Evolutionary conservation across 495 filamentous ascomycete genomes (phyloP).

Genomic region (Xylaria castorea): DNA sequence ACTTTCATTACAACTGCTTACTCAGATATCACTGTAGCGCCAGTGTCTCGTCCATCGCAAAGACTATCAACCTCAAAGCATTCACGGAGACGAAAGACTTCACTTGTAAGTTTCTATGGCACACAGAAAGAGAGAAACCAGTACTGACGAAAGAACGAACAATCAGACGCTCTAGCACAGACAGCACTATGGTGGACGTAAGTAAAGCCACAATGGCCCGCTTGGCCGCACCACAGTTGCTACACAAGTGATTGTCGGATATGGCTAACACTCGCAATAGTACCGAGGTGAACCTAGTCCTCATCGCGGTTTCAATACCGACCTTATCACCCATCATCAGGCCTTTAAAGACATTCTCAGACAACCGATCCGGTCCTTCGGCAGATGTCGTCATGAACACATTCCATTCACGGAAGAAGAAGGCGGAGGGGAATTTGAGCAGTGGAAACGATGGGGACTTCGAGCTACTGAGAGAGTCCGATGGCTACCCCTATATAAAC

Average conservation of each 20-base stretch:
- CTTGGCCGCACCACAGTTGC: background rate
- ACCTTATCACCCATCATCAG: constrained; percentile 4
- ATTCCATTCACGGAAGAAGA: constrained; percentile 13
- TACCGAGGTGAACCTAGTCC: background rate
- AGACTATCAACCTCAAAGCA: background rate
- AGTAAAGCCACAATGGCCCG: background rate
- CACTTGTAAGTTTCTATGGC: background rate
- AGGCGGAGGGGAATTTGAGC: background rate
- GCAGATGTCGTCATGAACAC: constrained; percentile 1
- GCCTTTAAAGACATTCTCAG: background rate
- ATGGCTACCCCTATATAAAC: background rate
- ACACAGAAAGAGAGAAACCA: background rate
- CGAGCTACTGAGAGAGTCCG: background rate
- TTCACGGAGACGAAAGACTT: constrained; percentile 3
- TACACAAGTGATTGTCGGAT: background rate
- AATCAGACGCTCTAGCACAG: constrained; percentile 3
- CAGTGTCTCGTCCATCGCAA: background rate
- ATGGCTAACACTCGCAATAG: background rate
- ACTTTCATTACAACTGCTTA: background rate
- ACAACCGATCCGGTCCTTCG: background rate
- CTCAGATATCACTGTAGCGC: background rate
- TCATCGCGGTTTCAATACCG: constrained; percentile 10
- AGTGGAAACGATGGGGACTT: background rate
- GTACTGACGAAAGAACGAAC: background rate
- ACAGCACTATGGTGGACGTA: constrained; percentile 11